Percentiles rank a stretch among this genome's conserved stretches.
phyloP scores from a whole-genome alignment of 208 protist genomes.

The Balamuthia mandrillaris region DNA sequence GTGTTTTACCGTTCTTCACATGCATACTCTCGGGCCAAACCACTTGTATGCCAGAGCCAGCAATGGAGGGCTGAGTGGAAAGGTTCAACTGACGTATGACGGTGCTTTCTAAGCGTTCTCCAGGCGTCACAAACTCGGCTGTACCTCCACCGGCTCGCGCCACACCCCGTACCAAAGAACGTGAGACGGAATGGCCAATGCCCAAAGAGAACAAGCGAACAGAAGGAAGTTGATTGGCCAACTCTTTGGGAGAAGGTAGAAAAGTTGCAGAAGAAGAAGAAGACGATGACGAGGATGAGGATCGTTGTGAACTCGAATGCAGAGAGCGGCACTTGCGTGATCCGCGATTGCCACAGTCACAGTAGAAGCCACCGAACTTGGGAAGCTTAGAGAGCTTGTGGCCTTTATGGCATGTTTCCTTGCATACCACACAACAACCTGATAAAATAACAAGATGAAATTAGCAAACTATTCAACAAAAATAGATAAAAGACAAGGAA shows the following conservation, averaged over 20 bases:
- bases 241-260: background rate
- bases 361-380: conserved; percentile 15
- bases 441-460: too few relatives aligned
- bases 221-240: background rate
- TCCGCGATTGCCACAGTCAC: too few relatives aligned
- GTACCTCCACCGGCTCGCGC: conserved; percentile 35
- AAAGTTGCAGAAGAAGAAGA: background rate
- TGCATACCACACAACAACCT: conserved; percentile 25
- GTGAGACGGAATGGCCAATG: conserved; percentile 41
- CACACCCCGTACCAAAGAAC: conserved; percentile 51
- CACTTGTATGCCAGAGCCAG: too few relatives aligned
- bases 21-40: too few relatives aligned
- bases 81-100: conserved; percentile 19
- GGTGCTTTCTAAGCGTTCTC: conserved; percentile 3
- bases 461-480: too few relatives aligned
- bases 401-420: conserved; percentile 28
- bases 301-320: too few relatives aligned
- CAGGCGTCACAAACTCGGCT: conserved; percentile 27
- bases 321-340: too few relatives aligned
- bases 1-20: too few relatives aligned
- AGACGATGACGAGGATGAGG: too few relatives aligned
- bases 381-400: background rate
- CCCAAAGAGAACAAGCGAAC: conserved; percentile 50
- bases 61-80: conserved; percentile 10
- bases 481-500: background rate